These are phyloP conservation scores for Diaporthe humulicola DNA, from an alignment of 2,329 filamentous ascomycete genomes.

Conservation along the genomic window DNA sequence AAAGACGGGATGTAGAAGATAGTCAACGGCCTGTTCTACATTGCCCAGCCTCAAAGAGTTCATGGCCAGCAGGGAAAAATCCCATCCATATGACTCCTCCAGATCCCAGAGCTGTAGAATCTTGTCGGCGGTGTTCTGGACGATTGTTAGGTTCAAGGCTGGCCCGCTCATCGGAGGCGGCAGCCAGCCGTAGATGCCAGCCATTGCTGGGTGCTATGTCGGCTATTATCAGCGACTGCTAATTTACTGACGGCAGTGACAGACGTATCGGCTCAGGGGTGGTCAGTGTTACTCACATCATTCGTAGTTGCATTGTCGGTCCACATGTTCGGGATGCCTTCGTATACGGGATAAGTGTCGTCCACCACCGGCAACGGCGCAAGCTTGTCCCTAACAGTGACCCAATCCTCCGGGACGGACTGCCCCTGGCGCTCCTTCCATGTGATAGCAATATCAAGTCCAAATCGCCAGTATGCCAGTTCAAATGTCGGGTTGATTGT, in stretches of 20 bases:
- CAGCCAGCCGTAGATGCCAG: conserved; percentile 58
- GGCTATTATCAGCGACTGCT: not conserved
- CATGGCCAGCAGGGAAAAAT: conserved; percentile 61
- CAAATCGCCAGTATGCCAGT: conserved; percentile 72
- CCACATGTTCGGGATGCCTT: conserved; percentile 62
- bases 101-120: conserved; percentile 56
- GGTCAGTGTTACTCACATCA: conserved; percentile 44
- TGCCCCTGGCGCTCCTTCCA: conserved; percentile 65
- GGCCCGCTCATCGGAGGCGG: conserved; percentile 53
- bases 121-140: conserved; percentile 54
- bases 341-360: conserved; percentile 67
- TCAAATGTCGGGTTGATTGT: conserved; percentile 73
- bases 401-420: conserved; percentile 60
- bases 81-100: conserved; percentile 58
- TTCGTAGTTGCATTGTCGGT: conserved; percentile 52
- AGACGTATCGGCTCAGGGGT: not conserved
- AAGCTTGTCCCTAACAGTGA: conserved; percentile 62
- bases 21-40: conserved; percentile 53
- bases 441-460: conserved; percentile 63
- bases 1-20: conserved; percentile 64
- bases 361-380: conserved; percentile 65
- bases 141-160: conserved; percentile 51
- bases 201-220: conserved; percentile 54
- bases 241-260: not conserved
- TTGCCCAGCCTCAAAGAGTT: conserved; percentile 57